Base-by-base conservation (phyloP, 2,329 filamentous ascomycete genomes). In the Hypomyces perniciosus region DNA sequence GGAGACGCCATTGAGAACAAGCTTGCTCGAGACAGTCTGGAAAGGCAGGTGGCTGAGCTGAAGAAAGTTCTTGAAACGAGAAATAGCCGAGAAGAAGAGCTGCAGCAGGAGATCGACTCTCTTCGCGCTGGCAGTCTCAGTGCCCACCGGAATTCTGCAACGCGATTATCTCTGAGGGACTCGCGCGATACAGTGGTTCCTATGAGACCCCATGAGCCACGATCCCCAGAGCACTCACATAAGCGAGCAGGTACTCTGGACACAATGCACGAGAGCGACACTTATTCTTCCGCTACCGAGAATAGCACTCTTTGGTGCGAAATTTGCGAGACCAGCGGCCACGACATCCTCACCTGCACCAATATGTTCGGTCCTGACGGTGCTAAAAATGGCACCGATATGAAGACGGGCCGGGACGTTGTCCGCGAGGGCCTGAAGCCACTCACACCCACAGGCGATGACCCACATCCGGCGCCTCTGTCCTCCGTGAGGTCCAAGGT, bases 311-410 rank as follows among this genome's bases (percentile, higher is more conserved):
- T 91, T 56, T 95, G 88, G 87, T 97, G 92, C 69, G 93, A 97
- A 71, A 93, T 97, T 55, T 97, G 92, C 71, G 91, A 96, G 72
- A 88, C 88, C 33, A 79, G 82, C 43, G 91, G 92, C 12, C 92
- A 97, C 64, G 92, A 97, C 62, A 96, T 97, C 54, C 75, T 97
- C 51, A 95, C 88, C 26, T 97, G 92, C 76, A 90, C 88, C 48
- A 92, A 90, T 67, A 93, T 96, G 84, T 92, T 88, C 67, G 83
- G 78, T 2, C 65, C 72, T 6, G 72, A 72, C 28, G 65, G 67
- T 33, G 59, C 58, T 46, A 69, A 70, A 60, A 59, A 58, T 54
- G 61, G 63, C 39, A 61, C 56, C 50, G 64, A 67, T 9, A 56
- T 51, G 12, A 60, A 56, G 39, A 66, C 64, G 4, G 64, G 63